Conservation (phyloP, 805 yeast genomes). For the Teunomyces tritomae region DNA sequence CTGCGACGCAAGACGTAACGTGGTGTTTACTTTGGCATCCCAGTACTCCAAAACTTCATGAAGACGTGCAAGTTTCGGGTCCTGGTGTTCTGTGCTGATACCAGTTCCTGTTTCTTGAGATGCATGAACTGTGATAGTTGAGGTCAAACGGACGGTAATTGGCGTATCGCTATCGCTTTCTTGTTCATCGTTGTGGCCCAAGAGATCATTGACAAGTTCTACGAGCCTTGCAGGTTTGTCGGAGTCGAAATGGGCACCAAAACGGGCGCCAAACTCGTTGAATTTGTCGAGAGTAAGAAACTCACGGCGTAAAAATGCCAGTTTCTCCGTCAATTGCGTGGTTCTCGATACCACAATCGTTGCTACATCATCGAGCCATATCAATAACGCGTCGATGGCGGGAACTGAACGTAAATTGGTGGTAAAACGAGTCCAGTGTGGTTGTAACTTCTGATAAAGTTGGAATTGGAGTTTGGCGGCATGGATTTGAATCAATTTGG, state of each 20-base stretch:
- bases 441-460: too few relatives aligned
- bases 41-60: constrained; percentile 32
- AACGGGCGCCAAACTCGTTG: constrained; percentile 9
- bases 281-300: constrained; percentile 23
- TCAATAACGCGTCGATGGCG: not conserved
- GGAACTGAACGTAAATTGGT: not conserved
- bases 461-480: too few relatives aligned
- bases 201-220: constrained; percentile 5
- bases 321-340: constrained; percentile 17
- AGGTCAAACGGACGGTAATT: constrained; percentile 4
- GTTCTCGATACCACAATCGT: constrained; percentile 1
- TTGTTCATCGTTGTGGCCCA: not conserved
- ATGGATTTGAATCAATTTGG: not conserved
- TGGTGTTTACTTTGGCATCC: constrained; percentile 31
- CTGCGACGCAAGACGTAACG: constrained; percentile 31
- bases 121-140: constrained; percentile 6
- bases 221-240: not conserved
- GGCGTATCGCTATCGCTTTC: constrained; percentile 2
- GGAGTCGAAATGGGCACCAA: not conserved
- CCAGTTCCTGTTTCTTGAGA: not conserved
- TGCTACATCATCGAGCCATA: not conserved
- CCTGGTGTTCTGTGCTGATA: constrained; percentile 5
- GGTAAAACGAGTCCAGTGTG: too few relatives aligned
- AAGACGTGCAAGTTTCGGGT: constrained; percentile 10
- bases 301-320: constrained; percentile 23